A percentile compares a stretch with the other conserved stretches of the same genome.
Evolutionary conservation across 2,329 filamentous ascomycete genomes (phyloP).

Genomic region (Waltergamsia citrina): DNA sequence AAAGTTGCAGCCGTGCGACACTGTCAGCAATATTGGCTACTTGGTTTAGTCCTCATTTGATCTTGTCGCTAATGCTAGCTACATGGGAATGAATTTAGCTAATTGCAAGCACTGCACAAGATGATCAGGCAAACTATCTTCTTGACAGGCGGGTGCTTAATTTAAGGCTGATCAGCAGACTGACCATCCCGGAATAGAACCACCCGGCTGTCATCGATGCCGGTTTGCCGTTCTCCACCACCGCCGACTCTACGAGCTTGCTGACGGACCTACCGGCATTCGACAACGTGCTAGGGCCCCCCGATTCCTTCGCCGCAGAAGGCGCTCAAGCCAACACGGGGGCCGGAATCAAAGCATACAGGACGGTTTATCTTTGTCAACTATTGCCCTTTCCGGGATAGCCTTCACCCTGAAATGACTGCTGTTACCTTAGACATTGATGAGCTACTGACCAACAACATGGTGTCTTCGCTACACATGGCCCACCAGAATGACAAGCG

Average conservation of each 20-base stretch:
- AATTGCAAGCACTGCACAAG: too few relatives aligned
- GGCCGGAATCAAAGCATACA: slow-evolving; percentile 22
- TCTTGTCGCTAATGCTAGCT: too few relatives aligned
- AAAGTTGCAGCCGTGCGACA: too few relatives aligned
- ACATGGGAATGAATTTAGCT: too few relatives aligned
- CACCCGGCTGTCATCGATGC: slow-evolving; percentile 24
- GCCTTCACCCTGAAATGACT: too few relatives aligned
- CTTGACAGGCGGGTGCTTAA: too few relatives aligned
- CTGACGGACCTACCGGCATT: slow-evolving; percentile 17
- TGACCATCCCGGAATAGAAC: too few relatives aligned
- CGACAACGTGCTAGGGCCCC: slow-evolving; percentile 18
- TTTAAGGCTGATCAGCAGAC: too few relatives aligned
- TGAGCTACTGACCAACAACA: slow-evolving; percentile 18
- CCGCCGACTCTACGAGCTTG: slow-evolving; percentile 20
- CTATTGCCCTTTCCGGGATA: slow-evolving; percentile 8
- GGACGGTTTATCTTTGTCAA: slow-evolving; percentile 22
- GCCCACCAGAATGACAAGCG: slow-evolving; percentile 11
- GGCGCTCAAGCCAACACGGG: slow-evolving; percentile 18
- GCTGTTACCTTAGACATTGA: slow-evolving; percentile 22
- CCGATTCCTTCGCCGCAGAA: slow-evolving; percentile 15
- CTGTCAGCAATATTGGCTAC: too few relatives aligned
- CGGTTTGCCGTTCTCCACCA: slow-evolving; percentile 23
- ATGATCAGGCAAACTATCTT: too few relatives aligned
- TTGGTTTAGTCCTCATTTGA: too few relatives aligned
- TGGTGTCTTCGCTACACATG: slow-evolving; percentile 20